A percentile compares a stretch with the other conserved stretches of the same genome.
Conservation (phyloP, 2,329 filamentous ascomycete species). For the Xylaria sp. region DNA sequence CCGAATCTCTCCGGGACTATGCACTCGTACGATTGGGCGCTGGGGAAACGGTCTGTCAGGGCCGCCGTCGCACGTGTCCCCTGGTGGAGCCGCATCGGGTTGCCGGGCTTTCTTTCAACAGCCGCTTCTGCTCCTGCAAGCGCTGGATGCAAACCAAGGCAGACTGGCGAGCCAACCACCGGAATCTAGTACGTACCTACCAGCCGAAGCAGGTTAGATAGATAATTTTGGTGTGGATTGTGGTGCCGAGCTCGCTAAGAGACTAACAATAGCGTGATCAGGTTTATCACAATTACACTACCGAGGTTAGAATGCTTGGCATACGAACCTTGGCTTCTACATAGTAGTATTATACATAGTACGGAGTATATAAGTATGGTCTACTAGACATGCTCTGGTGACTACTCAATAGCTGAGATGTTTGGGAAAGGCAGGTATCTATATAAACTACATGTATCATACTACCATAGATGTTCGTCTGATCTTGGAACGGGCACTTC, state of each 20-base stretch:
- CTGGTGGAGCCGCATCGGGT: slow-evolving; percentile 4
- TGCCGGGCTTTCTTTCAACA: slow-evolving; percentile 1
- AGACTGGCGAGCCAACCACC: background rate
- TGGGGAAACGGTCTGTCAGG: background rate
- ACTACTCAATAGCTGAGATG: background rate
- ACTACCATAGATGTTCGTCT: background rate
- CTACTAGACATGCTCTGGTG: no score
- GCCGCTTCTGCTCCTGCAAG: background rate
- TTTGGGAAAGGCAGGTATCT: background rate
- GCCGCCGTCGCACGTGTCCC: background rate
- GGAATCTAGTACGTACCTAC: background rate
- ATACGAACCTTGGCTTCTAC: background rate
- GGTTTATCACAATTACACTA: slow-evolving; percentile 4
- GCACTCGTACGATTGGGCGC: slow-evolving; percentile 18
- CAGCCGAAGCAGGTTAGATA: background rate
- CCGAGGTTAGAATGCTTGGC: background rate
- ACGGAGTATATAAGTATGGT: no score
- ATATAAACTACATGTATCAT: no score
- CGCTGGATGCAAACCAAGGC: background rate
- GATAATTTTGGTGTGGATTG: background rate
- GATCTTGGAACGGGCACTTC: background rate
- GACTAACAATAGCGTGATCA: background rate
- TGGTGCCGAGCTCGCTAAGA: background rate
- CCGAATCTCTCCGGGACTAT: background rate
- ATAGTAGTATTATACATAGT: no score